phyloP scores from a whole-genome alignment of 371 early-diverging fungal species.

The Mortierella sp. region DNA sequence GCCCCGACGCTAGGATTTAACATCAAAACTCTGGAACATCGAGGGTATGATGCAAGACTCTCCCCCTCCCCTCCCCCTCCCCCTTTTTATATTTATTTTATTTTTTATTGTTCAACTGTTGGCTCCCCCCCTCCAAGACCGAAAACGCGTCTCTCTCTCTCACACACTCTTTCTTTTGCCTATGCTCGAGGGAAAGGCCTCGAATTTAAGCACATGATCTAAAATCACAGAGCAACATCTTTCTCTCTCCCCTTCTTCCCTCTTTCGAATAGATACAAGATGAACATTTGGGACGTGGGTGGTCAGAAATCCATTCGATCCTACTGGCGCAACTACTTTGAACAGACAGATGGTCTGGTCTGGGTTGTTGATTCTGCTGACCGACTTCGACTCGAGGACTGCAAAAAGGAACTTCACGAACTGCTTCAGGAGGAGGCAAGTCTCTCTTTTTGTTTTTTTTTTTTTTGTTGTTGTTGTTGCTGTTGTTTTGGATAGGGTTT shows the following conservation, averaged over 20 bases:
- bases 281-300: constrained; percentile 98
- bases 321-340: constrained; percentile 99
- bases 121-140: too few species aligned
- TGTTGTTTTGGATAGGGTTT: too few species aligned
- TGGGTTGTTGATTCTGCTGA: constrained; percentile 99
- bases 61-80: background rate
- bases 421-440: constrained; percentile 87
- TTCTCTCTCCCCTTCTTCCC: background rate
- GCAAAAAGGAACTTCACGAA: constrained; percentile 78
- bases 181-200: constrained; percentile 13
- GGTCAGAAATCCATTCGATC: constrained; percentile 97
- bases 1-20: constrained; percentile 98
- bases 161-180: background rate
- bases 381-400: constrained; percentile 82
- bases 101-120: too few species aligned
- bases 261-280: constrained; percentile 65
- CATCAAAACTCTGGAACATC: constrained; percentile 92
- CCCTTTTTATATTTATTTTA: constrained; percentile 57
- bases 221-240: too few species aligned
- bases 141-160: background rate
- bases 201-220: constrained; percentile 56
- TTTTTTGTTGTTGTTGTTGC: background rate
- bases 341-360: constrained; percentile 97
- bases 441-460: background rate
- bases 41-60: constrained; percentile 58